Base-by-base conservation (phyloP, 805 yeast species). In the Priceomyces melissophilus region DNA sequence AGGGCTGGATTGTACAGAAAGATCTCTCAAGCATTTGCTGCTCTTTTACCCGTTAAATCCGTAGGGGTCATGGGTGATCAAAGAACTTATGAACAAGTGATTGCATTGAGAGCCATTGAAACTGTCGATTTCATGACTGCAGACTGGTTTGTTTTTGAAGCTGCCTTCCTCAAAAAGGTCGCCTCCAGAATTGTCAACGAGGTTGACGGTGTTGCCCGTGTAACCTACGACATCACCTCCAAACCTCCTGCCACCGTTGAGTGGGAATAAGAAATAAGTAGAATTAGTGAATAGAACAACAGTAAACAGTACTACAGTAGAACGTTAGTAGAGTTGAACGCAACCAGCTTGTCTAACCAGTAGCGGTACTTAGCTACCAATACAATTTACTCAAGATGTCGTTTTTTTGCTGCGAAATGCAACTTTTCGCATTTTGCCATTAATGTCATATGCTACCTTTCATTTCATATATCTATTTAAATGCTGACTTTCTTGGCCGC, bases 1-100 rank as follows among this genome's bases (percentile, higher is more conserved):
- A 81, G 80, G 50, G 96, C 95, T 43, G 99, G 99, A 44, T 73
- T 93, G 56, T 93, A 93, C 75, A 78, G 84, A 61, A 73, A 91
- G 60, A 93, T 93, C 54, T 85, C 97, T 35, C 99, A 93, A 73
- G 99, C 99, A 13, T 93, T 93, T 62, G 99, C 99, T 44, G 89
- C 95, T 51, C 76, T 93, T 55, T 76, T 93, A 60, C 99, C 99
- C 12, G 99, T 93, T 53, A 90, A 89, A 73, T 87, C 97, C 40
- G 99, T 93, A 42, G 99, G 99, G 74, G 99, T 93, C 51, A 87
- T 88, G 96, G 99, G 99, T 62, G 99, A 93, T 70, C 96, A 93
- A 76, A 85, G 99, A 75, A 88, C 97, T 45, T 93, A 93, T 64
- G 99, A 93, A 67, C 99, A 93, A 74, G 99, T 93, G 48, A 93